Base-by-base conservation (phyloP, 139 green algal genomes). In the Chlorella sp. region DNA sequence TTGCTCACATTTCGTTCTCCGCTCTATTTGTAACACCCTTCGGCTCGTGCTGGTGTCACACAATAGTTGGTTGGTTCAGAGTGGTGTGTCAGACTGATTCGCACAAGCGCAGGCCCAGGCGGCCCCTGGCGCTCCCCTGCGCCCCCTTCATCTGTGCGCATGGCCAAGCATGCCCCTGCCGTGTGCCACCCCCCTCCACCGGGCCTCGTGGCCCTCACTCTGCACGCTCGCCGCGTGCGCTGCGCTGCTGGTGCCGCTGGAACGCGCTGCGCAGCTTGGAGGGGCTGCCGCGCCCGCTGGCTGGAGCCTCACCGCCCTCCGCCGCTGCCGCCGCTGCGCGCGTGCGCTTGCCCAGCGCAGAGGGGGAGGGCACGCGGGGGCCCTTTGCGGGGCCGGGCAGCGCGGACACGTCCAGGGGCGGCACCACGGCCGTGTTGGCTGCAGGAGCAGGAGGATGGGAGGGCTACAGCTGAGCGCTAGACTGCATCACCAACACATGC, bases 241-340 rank as follows among this genome's bases (percentile, higher is more conserved):
- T 62, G 77, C 64, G 79, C 79, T 76, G 79, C 79, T 76, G 79
- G 79, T 84, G 32, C 38, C 62, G 64, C 30, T 38, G 26, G 44
- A 84, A 84, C 11, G 79, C 64, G 41, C 64, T 67, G n/a, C 62
- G 43, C 64, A 84, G 79, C 79, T 84, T 75, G 60, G 36, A 73
- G 40, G 77, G 77, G 28, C 28, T 41, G 40, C 58, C 65, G 30
- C 77, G 77, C 36, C 60, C 77, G 8, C 60, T 60, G 26, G 73
- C 58, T 4, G 77, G 77, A 41, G 60, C 11, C 60, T 73, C 77
- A 16, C 40, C 60, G 22, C 51, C 51, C 51, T 73, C 60, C 24
- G 40, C 73, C 30, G 41, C 44, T 13, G 72, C 56, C 26, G 40
- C 76, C 0, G 51, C 51, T 26, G 51, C 77, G 30, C 77, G 56